Percentiles rank a stretch among this genome's conserved stretches.
Conservation (phyloP, 257 asterid species). For the Capsicum pubescens region DNA sequence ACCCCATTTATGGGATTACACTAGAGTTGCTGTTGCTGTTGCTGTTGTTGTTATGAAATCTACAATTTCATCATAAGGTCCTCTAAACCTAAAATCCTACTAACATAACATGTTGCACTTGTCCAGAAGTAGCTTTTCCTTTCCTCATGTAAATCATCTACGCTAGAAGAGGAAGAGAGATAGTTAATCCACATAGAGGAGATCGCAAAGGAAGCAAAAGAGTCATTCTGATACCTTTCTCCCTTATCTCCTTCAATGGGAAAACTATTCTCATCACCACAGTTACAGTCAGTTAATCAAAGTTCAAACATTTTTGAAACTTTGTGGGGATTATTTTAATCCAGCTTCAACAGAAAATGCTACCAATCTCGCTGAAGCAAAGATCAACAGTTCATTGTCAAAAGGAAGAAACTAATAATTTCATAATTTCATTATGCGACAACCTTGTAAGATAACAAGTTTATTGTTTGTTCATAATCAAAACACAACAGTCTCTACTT, state of each 20-base stretch:
- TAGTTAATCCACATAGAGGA: not conserved
- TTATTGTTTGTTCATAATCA: not conserved
- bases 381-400: not conserved
- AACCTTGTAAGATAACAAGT: not conserved
- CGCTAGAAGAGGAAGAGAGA: not conserved
- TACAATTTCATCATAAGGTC: not conserved
- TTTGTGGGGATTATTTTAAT: not conserved
- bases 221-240: not conserved
- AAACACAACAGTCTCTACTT: not conserved
- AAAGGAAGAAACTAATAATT: not conserved
- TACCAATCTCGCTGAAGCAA: not conserved
- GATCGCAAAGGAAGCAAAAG: not conserved
- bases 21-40: too few relatives aligned
- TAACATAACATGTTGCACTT: not conserved
- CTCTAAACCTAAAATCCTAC: constrained; percentile 15
- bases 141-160: not conserved
- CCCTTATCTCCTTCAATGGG: not conserved
- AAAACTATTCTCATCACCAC: not conserved
- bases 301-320: constrained; percentile 5
- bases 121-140: not conserved
- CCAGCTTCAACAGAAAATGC: not conserved
- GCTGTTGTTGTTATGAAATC: too few relatives aligned
- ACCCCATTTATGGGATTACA: too few relatives aligned
- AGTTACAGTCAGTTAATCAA: not conserved
- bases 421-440: not conserved